A percentile compares a stretch with the other conserved stretches of the same genome.
These are phyloP conservation scores for Malus sylvestris DNA, from an alignment of 306 rosid species.

Conservation along the genomic window DNA sequence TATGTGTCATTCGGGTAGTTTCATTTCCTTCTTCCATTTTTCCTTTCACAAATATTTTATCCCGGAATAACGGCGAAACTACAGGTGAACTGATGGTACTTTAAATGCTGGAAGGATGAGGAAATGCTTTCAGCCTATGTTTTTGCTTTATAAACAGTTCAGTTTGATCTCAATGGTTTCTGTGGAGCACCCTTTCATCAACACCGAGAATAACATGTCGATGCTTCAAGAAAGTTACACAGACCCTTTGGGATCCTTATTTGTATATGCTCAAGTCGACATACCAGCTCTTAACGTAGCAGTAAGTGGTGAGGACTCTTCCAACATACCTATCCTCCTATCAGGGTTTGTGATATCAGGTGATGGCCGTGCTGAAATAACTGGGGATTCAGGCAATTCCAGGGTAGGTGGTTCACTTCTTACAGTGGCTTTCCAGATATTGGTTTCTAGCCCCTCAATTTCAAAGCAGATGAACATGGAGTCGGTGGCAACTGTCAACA, in stretches of 20 bases:
- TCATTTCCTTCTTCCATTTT: too few relatives aligned
- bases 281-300: constrained; percentile 12
- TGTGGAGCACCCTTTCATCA: constrained; percentile 42
- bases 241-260: constrained; percentile 34
- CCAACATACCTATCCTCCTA: constrained; percentile 42
- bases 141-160: not conserved
- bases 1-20: constrained; percentile 49
- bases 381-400: too few relatives aligned
- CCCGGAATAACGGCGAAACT: too few relatives aligned
- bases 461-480: constrained; percentile 20
- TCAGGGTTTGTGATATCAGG: constrained; percentile 50
- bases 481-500: constrained; percentile 28
- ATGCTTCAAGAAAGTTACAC: constrained; percentile 55
- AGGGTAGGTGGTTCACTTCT: constrained; percentile 45
- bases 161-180: not conserved
- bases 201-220: constrained; percentile 22
- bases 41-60: too few relatives aligned
- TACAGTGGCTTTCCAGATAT: constrained; percentile 42
- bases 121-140: not conserved
- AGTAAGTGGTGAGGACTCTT: constrained; percentile 31
- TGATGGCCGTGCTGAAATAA: constrained; percentile 22
- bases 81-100: too few relatives aligned
- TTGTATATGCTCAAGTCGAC: constrained; percentile 48
- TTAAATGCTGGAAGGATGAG: not conserved
- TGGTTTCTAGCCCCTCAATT: constrained; percentile 8